phyloP scores from a whole-genome alignment of 75 land plant species.

The Selaginella tamariscina region DNA sequence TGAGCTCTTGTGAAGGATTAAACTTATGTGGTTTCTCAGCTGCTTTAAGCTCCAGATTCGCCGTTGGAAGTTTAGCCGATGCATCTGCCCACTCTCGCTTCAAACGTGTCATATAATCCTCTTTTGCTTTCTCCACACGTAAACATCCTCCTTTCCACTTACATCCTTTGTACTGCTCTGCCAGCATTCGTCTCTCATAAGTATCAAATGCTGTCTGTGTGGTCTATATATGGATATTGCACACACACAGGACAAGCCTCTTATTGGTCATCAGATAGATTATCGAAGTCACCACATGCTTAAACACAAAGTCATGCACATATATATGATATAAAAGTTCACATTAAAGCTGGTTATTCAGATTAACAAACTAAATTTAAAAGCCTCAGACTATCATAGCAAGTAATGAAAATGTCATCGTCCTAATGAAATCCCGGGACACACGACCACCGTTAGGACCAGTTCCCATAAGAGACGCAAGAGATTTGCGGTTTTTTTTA shows the following conservation, averaged over 20 bases:
- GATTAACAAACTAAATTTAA: too few relatives aligned
- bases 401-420: too few relatives aligned
- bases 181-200: neutral
- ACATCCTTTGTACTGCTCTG: slow-evolving; percentile 92
- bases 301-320: neutral
- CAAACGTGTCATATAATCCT: slow-evolving; percentile 62
- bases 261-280: neutral
- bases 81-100: slow-evolving; percentile 50
- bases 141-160: slow-evolving; percentile 83
- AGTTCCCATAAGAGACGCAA: too few relatives aligned
- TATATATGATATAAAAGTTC: neutral
- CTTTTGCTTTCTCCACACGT: slow-evolving; percentile 81
- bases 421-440: too few relatives aligned
- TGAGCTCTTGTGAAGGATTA: slow-evolving; percentile 16
- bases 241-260: neutral
- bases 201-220: too few relatives aligned
- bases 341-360: too few relatives aligned
- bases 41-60: neutral
- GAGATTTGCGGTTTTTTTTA: too few relatives aligned
- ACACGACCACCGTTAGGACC: too few relatives aligned
- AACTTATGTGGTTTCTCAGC: neutral
- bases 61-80: slow-evolving; percentile 35
- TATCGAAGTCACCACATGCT: neutral
- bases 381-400: too few relatives aligned
- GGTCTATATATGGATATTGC: neutral